These are phyloP conservation scores for Ricinus communis DNA, from an alignment of 345 rosid genomes.

Conservation along the genomic window DNA sequence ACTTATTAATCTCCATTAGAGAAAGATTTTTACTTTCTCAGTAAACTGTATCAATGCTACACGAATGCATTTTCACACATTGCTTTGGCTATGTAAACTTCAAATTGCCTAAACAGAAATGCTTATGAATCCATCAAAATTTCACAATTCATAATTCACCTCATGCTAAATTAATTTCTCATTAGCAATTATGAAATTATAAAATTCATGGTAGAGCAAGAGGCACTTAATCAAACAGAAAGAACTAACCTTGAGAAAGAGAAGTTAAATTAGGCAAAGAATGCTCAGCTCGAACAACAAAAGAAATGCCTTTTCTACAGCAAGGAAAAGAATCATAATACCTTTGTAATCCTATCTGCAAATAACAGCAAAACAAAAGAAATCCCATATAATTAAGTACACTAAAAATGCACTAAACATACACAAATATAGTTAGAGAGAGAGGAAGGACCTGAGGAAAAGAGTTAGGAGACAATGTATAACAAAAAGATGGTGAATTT, in stretches of 20 bases:
- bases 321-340: conserved; percentile 36
- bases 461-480: conserved; percentile 47
- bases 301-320: conserved; percentile 47
- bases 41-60: too few relatives aligned
- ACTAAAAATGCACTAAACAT: neutral
- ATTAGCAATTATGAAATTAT: neutral
- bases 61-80: too few relatives aligned
- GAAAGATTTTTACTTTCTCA: too few relatives aligned
- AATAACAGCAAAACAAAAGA: conserved; percentile 4
- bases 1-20: too few relatives aligned
- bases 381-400: neutral
- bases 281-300: conserved; percentile 56
- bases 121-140: neutral
- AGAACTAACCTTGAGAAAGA: conserved; percentile 46
- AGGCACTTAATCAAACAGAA: neutral
- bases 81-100: neutral
- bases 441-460: conserved; percentile 56
- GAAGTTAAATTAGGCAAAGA: conserved; percentile 38
- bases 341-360: conserved; percentile 41
- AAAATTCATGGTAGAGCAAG: neutral
- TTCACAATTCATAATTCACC: neutral
- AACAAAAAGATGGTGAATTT: conserved; percentile 51
- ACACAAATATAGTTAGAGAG: neutral
- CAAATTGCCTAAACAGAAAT: neutral
- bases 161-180: neutral